Conservation (phyloP, 768 basidiomycete genomes). For the Psilocybe sp. region DNA sequence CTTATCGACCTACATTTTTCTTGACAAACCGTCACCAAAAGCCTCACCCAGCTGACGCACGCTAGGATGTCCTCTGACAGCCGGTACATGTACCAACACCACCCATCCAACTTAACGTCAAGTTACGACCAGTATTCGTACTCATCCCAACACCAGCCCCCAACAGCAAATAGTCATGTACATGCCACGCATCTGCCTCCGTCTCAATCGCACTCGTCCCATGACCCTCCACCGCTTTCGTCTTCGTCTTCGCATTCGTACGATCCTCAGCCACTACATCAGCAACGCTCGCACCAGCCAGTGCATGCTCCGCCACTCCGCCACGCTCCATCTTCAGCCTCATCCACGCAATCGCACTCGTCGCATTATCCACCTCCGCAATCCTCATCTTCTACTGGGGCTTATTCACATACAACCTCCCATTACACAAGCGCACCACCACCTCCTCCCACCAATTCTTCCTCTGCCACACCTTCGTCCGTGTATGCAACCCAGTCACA, state of each 20-base stretch:
- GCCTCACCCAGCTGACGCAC: not conserved
- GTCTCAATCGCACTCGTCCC: conserved; percentile 15
- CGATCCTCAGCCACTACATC: conserved; percentile 15
- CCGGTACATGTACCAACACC: conserved; percentile 53
- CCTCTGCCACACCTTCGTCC: conserved; percentile 7
- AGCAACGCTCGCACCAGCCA: conserved; percentile 8
- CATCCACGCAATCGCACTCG: conserved; percentile 18
- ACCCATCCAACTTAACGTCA: conserved; percentile 34
- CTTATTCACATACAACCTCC: conserved; percentile 8
- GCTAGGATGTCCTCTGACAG: conserved; percentile 46
- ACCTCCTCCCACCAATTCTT: conserved; percentile 7
- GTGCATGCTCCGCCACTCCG: conserved; percentile 19
- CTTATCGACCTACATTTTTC: conserved; percentile 1
- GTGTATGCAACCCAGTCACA: conserved; percentile 9
- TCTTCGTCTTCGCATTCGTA: conserved; percentile 14
- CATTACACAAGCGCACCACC: conserved; percentile 10
- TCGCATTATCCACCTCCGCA: conserved; percentile 15
- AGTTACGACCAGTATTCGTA: conserved; percentile 39
- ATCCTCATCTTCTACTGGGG: conserved; percentile 10
- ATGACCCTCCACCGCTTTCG: conserved; percentile 13
- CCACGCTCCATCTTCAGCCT: conserved; percentile 19
- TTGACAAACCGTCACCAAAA: not conserved
- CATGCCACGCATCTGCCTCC: conserved; percentile 19
- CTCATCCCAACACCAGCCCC: conserved; percentile 16
- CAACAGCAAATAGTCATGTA: conserved; percentile 12